Base-by-base conservation (phyloP, 768 basidiomycete species). In the Macrolepiota dolichaula region DNA sequence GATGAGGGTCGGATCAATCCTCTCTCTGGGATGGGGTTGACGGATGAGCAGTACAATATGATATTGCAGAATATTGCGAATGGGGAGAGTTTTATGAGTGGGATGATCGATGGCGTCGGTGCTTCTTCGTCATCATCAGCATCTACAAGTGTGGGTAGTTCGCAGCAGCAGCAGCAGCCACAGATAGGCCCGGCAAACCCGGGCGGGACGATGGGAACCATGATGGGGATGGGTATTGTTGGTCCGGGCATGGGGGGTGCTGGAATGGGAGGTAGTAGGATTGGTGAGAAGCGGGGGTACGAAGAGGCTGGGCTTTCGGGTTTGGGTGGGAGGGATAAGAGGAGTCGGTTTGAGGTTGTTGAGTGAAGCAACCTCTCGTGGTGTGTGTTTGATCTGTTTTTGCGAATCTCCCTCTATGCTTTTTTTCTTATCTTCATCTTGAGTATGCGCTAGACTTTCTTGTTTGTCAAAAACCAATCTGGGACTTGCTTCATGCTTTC, bases 1-100 rank as follows among this genome's bases (percentile, higher is more conserved):
- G 76, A 79, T 57, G 84, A 88, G 29, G 79, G 79, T 35, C 76
- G 85, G 59, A 84, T 92, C 65, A 94, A 96, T 73, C 92, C 92
- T 5, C 79, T 97, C 44, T 90, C 88, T 15, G 89, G 87, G 17
- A 90, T 95, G 85, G 94, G 94, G 12, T 82, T 96, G 57, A 85
- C 88, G 15, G 93, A 96, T 67, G 92, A 95, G 69, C 91, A 94
- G 72, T 97, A 96, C 75, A 83, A 83, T 57, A 71, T 84, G 63
- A 91, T 96, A 59, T 71, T 96, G 65, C 85, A 87, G 71, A 87
- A 84, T 57, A 79, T 94, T 61, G 84, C 91, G 46, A 82, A 75
- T 68, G 85, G 82, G 32, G 90, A 90, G 64, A 78, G 79, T 3
- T 80, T 88, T 68, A 72, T 77, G 72, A 79, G 76, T 13, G 76